Evolutionary conservation across 768 basidiomycete species (phyloP), one percentile per base, ranked within the genome.

Genomic region (Leccinum barrowsii): DNA sequence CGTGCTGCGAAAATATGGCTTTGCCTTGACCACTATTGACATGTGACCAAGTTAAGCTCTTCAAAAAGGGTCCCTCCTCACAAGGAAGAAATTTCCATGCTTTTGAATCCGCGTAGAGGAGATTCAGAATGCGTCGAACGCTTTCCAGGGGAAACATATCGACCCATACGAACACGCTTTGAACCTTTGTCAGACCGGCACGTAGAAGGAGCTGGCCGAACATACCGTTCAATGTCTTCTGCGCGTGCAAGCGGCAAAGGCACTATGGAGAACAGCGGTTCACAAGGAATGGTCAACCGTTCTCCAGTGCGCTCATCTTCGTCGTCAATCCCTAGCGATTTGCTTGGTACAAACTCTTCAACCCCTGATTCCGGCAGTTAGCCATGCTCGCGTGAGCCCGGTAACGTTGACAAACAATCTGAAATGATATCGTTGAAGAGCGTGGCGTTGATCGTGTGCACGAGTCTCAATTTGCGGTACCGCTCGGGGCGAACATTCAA

Each of bases 401-500:
- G 48, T 13, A 12, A 56, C 44, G 19, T 19, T 51, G 4, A 70
- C 78, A 28, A 59, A 82, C 82, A 84, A 34, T 71, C 64, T 22
- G 59, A 66, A 4, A 78, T 70, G 15, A 67, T 60, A 19, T 73
- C 65, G 37, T 69, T 62, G 40, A 85, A 70, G 1, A 59, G 62
- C 5, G 49, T 42, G 7, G 70, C 59, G 13, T 68, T 54, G 54
- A 82, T 66, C 8, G 60, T 59, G 30, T 77, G 73, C 19, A 85
- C 82, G 24, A 65, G 68, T 63, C 83, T 81, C n/a, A 89, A 71
- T 56, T 73, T 75, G 60, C 86, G 76, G 71, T 81, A 82, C 10
- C 68, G 59, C 54, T 83, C 80, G 10, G 81, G 78, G 22, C 74
- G 76, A 54, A 84, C 70, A 59, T 72, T 64, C 21, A 81, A 53